These are phyloP conservation scores for Lepiota venenata DNA, from an alignment of 768 basidiomycete genomes.

Conservation along the genomic window DNA sequence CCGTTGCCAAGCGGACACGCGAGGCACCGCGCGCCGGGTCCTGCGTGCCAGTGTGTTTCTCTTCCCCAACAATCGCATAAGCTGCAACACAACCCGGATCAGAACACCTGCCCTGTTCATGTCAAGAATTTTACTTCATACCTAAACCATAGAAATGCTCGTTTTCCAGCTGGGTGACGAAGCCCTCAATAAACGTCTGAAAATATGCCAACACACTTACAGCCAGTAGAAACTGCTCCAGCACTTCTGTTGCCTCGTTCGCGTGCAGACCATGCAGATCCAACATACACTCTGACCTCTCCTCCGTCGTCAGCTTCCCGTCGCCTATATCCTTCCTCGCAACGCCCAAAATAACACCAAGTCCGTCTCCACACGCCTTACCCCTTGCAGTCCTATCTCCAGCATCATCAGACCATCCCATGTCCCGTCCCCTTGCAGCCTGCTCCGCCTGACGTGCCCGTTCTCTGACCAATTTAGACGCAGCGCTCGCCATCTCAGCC, in stretches of 20 bases:
- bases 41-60: conserved; percentile 94
- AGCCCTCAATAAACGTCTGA: not conserved
- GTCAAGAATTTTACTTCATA: conserved; percentile 29
- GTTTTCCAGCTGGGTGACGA: conserved; percentile 60
- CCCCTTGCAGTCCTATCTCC: conserved; percentile 76
- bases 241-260: conserved; percentile 86
- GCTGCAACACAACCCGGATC: conserved; percentile 37
- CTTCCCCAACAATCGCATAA: conserved; percentile 90
- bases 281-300: conserved; percentile 83
- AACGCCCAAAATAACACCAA: conserved; percentile 88
- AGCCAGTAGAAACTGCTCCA: conserved; percentile 85
- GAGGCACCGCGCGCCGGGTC: conserved; percentile 80
- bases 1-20: conserved; percentile 77
- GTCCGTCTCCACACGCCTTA: conserved; percentile 69
- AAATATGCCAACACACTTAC: conserved; percentile 45
- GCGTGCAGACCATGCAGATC: conserved; percentile 95
- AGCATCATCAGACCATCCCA: conserved; percentile 79
- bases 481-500: conserved; percentile 81
- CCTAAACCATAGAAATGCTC: conserved; percentile 88
- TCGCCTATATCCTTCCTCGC: conserved; percentile 57
- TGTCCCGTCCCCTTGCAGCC: conserved; percentile 68
- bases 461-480: conserved; percentile 81
- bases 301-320: conserved; percentile 66
- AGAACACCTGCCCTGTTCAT: conserved; percentile 5
- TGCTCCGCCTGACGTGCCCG: conserved; percentile 73